Base-by-base conservation (phyloP, 2,329 filamentous ascomycete species). In the Pseudogymnoascus sp. region DNA sequence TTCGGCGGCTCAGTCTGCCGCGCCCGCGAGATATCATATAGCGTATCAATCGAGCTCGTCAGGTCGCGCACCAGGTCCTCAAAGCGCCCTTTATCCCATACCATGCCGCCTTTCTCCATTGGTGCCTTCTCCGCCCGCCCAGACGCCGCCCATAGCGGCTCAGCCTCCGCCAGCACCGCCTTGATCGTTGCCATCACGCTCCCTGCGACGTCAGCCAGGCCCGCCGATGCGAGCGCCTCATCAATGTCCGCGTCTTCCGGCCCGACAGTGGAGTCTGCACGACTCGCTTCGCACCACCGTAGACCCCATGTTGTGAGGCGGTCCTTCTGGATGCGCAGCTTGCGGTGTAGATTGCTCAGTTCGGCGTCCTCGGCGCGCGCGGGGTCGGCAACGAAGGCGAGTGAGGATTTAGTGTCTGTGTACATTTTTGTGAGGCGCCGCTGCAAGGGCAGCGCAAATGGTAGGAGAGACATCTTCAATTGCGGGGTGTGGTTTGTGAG, bases 121-220 rank as follows among this genome's bases (percentile, higher is more conserved):
- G 61, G 77, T 74, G 12, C 77, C 70, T 67, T 70, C 61, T 71
- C 70, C n/a, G 59, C 41, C 16, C 80, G 77, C 69, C 82, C 84
- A 10, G 83, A 85, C 70, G 81, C 85, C 64, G 82, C 78, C 82
- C 88, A 89, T 64, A 93, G 81, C 5, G 85, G 83, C 71, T 93
- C 89, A 1, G 88, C 87, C 74, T 93, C 89, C 63, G 89, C 87
- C 50, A 91, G 78, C 60, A 90, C 90, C 69, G 91, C 89, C 71
- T 91, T 90, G 72, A 93, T 91, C 60, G 89, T 92, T 14, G 84
- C 84, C 81, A 93, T 86, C 70, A 93, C 89, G 72, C 88, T 91
- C 64, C 86, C 85, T 61, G 93, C 89, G 1, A 90, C 84, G 72
- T 92, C 89, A 64, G 87, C 89, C 62, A 93, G 77, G 22, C 89